Conservation (phyloP, 2,329 filamentous ascomycete species). For the Cordyceps farinosa region DNA sequence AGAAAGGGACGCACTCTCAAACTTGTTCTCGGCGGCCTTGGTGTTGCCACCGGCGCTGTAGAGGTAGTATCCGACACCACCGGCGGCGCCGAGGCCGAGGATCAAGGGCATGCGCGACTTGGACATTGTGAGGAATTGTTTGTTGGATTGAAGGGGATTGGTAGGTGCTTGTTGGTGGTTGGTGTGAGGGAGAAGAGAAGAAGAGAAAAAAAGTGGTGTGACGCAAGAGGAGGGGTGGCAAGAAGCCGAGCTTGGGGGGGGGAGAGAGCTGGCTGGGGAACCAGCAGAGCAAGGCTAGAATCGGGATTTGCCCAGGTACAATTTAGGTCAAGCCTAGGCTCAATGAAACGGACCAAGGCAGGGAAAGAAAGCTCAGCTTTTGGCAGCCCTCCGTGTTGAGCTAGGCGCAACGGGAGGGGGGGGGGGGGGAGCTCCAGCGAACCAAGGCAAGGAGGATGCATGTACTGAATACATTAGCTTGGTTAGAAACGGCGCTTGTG, state of each 20-base stretch:
- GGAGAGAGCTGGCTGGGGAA: neutral
- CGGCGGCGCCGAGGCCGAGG: slow-evolving; percentile 61
- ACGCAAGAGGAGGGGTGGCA: neutral
- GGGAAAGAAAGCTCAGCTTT: neutral
- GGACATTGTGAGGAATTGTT: slow-evolving; percentile 39
- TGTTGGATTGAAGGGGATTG: neutral
- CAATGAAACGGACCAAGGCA: neutral
- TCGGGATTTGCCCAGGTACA: neutral
- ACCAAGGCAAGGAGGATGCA: neutral
- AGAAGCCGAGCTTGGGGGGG: neutral
- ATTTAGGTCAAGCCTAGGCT: neutral
- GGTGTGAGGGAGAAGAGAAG: neutral
- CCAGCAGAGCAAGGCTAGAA: slow-evolving; percentile 1
- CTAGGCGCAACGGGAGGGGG: neutral
- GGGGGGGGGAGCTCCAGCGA: neutral
- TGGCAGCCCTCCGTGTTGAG: neutral
- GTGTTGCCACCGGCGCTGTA: slow-evolving; percentile 80
- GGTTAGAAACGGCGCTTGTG: neutral
- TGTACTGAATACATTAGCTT: slow-evolving; percentile 2
- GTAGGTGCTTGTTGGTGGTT: neutral
- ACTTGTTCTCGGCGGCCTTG: slow-evolving; percentile 78
- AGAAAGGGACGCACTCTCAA: slow-evolving; percentile 62
- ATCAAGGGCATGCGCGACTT: slow-evolving; percentile 45
- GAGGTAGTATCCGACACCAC: slow-evolving; percentile 81
- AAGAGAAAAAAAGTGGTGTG: slow-evolving; percentile 6